Percentiles rank a stretch among this genome's conserved stretches.
Conservation (phyloP, 2,329 filamentous ascomycete genomes). For the Truncatella angustata region DNA sequence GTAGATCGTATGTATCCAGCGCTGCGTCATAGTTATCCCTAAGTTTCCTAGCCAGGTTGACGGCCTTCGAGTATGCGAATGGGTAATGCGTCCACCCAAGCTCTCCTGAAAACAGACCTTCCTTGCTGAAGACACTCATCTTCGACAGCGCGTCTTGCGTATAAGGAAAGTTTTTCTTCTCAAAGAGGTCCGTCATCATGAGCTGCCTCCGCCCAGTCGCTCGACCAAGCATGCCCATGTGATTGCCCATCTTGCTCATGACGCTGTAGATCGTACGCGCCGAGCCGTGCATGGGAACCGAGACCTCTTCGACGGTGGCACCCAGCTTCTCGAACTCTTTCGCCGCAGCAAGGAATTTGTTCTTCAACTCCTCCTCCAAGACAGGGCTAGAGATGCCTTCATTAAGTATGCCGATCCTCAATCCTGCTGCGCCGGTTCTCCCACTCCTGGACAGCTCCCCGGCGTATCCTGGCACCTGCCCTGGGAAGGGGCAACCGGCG, state of each 20-base stretch:
- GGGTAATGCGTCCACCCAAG: conserved; percentile 9
- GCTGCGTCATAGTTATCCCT: conserved; percentile 24
- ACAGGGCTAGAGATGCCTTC: conserved; percentile 26
- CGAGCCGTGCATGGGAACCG: conserved; percentile 26
- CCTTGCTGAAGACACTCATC: conserved; percentile 14
- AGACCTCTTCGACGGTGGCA: conserved; percentile 24
- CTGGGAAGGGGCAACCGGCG: conserved; percentile 19
- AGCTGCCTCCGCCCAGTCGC: conserved; percentile 20
- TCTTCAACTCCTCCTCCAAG: conserved; percentile 21
- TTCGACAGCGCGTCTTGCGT: conserved; percentile 25
- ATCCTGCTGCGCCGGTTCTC: conserved; percentile 16
- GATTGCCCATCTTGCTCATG: conserved; percentile 26
- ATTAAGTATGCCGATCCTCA: conserved; percentile 27
- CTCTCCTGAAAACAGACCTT: conserved; percentile 11
- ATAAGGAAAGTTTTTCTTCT: conserved; percentile 35
- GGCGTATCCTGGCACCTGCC: conserved; percentile 15
- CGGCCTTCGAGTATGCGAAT: conserved; percentile 18
- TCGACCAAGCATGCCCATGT: conserved; percentile 31
- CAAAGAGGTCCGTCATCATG: conserved; percentile 30
- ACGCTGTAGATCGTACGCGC: conserved; percentile 21
- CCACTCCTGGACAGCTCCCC: conserved; percentile 10
- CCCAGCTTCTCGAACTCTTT: conserved; percentile 24
- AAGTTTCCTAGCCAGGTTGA: conserved; percentile 22
- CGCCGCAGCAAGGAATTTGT: conserved; percentile 25
- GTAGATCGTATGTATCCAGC: conserved; percentile 21